Conservation (phyloP, 1,139 yeast species). For the Lodderomyces margitis region DNA sequence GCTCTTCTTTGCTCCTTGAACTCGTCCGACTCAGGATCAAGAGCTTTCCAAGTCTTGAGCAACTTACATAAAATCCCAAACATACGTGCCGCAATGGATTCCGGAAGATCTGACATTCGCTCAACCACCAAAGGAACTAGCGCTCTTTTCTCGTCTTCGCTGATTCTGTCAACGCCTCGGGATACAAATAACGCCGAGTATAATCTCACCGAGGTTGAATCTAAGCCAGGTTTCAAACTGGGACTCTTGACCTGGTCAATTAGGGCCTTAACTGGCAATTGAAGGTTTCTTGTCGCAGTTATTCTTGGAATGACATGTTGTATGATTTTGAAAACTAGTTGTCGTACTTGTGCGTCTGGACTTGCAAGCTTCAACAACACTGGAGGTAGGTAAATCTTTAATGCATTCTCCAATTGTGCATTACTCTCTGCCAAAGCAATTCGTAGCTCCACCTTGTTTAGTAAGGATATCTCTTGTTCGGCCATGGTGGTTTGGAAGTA, state of each 20-base stretch:
- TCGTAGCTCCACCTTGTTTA: conserved; percentile 78
- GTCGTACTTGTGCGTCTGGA: conserved; percentile 62
- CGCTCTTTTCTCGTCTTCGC: conserved; percentile 27
- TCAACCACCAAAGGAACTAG: conserved; percentile 50
- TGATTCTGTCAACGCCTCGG: conserved; percentile 58
- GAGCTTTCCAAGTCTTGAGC: conserved; percentile 48
- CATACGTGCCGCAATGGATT: conserved; percentile 53
- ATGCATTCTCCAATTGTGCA: conserved; percentile 57
- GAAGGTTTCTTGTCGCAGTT: conserved; percentile 51
- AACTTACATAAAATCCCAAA: conserved; percentile 61
- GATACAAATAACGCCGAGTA: conserved; percentile 68
- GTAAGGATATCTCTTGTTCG: conserved; percentile 54
- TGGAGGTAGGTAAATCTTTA: conserved; percentile 72
- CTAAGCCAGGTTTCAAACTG: conserved; percentile 36
- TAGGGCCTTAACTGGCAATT: conserved; percentile 62
- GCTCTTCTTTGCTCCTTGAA: conserved; percentile 34
- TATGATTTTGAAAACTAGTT: conserved; percentile 64
- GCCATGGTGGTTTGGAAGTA: conserved; percentile 25
- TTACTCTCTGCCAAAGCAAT: conserved; percentile 76
- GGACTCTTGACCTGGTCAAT: conserved; percentile 63
- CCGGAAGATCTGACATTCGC: conserved; percentile 40
- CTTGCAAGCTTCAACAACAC: conserved; percentile 76
- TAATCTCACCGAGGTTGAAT: conserved; percentile 54
- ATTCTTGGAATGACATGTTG: conserved; percentile 69
- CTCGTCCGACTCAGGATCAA: conserved; percentile 46